These are phyloP conservation scores for Melaleuca quinquenervia DNA, from an alignment of 345 rosid genomes.

Conservation along the genomic window DNA sequence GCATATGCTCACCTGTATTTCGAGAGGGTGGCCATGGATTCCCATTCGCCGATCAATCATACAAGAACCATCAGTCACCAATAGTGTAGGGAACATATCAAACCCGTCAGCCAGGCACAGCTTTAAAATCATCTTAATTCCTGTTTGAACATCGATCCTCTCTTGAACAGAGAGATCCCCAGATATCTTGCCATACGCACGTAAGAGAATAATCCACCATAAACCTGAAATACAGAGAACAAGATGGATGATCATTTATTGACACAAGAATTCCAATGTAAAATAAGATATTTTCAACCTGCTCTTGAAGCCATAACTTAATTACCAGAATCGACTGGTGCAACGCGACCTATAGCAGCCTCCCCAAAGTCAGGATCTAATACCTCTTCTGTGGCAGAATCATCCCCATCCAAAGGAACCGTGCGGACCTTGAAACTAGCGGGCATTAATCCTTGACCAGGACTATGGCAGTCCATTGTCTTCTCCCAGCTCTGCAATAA, in stretches of 20 bases:
- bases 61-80: constrained; percentile 92
- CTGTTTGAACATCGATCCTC: constrained; percentile 85
- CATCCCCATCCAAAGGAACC: constrained; percentile 60
- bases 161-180: constrained; percentile 84
- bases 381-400: constrained; percentile 56
- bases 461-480: constrained; percentile 89
- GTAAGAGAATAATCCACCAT: constrained; percentile 93
- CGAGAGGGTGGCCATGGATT: constrained; percentile 91
- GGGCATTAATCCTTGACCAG: constrained; percentile 92
- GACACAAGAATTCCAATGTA: neutral
- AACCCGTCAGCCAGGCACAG: constrained; percentile 79
- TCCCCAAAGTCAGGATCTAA: constrained; percentile 92
- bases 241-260: neutral
- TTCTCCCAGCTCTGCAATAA: constrained; percentile 81
- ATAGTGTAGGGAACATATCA: constrained; percentile 84
- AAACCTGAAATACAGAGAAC: constrained; percentile 38
- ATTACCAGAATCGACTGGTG: constrained; percentile 87
- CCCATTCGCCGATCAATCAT: constrained; percentile 98
- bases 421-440: constrained; percentile 90
- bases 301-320: neutral
- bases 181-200: constrained; percentile 84
- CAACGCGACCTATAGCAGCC: constrained; percentile 93
- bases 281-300: neutral
- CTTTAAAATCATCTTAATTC: constrained; percentile 78
- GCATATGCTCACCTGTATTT: constrained; percentile 51